Evolutionary conservation across 192 early-diverging fungal species (phyloP), one percentile per base, ranked within the genome.

Genomic region (Dispira simplex): DNA sequence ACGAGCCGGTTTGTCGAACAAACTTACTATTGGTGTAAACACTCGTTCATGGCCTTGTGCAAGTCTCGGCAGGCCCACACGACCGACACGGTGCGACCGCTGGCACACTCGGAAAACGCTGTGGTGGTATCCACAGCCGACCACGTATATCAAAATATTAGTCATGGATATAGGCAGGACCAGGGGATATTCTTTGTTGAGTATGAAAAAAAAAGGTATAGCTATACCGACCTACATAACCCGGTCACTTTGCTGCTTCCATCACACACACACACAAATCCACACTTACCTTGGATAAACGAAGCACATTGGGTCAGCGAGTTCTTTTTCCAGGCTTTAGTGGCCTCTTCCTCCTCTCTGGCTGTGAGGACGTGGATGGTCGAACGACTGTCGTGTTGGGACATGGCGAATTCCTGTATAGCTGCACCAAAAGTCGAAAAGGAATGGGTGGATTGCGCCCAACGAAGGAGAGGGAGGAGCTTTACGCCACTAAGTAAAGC

Each of bases 31-130:
- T n/a, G 28, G 43, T 25, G 32, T 20, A 62, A 45, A 44, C 59
- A 62, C 4, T 44, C 32, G 25, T 62, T 62, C 59, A 62, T 62
- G 39, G 59, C 59, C 59, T 62, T 62, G 59, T 45, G 16, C n/a
- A 23, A 25, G n/a, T 62, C 44, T 3, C 59, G 59, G 28, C 59
- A 62, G 59, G 59, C 59, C 59, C 59, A 62, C 18, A 44, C 59
- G 9, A 62, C 43, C 4, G 39, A 23, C 5, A 62, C 59, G 0
- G 59, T 62, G 18, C 59, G 59, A 32, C 59, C 59, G 6, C 25
- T 14, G 43, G 59, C 28, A n/a, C 59, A 62, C 2, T 62, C 59
- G 43, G 59, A 39, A 46, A 62, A 62, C n/a, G 23, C 59, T 62
- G 46, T n/a, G 28, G 27, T 9, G 51, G 10, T 53, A 20, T 26